Base-by-base conservation (phyloP, 768 basidiomycete species). In the Hypholoma fasciculare region DNA sequence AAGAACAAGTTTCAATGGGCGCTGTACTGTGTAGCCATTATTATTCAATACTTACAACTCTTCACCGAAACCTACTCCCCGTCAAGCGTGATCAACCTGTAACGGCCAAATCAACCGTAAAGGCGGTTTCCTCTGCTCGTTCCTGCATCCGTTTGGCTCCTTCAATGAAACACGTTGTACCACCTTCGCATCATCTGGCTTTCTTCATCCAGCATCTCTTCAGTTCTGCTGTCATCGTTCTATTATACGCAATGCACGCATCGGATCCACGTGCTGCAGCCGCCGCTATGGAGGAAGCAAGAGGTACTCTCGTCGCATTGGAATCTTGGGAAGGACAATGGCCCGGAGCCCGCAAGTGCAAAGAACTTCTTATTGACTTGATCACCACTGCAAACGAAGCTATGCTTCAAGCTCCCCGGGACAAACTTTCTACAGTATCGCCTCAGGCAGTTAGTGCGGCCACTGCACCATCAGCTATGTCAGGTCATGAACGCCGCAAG, bases 171-270 rank as follows among this genome's bases (percentile, higher is more conserved):
- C 86, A 90, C 65, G 84, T 88, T 48, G 91, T 94, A 2, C 91
- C 92, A 8, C 81, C 89, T 12, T 94, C 93, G 13, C 92, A 93
- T 64, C 90, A 93, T 69, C 80, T 94, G 44, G 90, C 92, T 4
- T 92, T 93, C 73, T 93, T 90, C 79, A 91, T 94, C 42, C 93
- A 95, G 64, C 90, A 91, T 63, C 78, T 94, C 20, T 94, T 94
- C 77, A 93, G 91, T 66, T 94, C 89, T 38, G 89, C 90, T 2
- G 91, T 92, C 57, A 91, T 95, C 68, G 85, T 92, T 56, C 73
- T 94, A 53, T 76, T 95, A 7, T 93, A 88, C 68, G 89, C 92
- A 36, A 94, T 94, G 90, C 92, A 93, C 69, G 83, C 86, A 4
- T 67, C 85, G 1, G 92, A 94, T 54, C 68, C 80, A 11, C 79